A percentile compares a stretch with the other conserved stretches of the same genome.
These are phyloP conservation scores for Trametes elegans DNA, from an alignment of 768 basidiomycete species.

Conservation along the genomic window DNA sequence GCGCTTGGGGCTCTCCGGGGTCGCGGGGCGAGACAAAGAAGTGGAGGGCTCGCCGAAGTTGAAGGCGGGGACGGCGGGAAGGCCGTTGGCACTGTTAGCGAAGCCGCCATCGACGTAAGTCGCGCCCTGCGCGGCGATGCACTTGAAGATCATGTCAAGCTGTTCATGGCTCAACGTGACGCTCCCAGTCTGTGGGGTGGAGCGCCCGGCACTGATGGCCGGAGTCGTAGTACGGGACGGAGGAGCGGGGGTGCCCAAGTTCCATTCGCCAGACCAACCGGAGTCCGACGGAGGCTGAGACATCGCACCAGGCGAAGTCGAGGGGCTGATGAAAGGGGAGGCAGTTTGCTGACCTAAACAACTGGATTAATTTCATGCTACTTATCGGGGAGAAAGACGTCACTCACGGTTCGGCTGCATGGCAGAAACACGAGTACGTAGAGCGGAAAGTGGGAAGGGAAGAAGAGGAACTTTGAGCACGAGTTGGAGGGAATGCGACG, in stretches of 20 bases:
- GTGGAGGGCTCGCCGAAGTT: neutral
- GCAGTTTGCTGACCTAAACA: neutral
- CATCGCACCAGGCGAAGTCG: constrained; percentile 14
- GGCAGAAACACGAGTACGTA: neutral
- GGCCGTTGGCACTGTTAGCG: neutral
- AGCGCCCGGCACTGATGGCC: constrained; percentile 3
- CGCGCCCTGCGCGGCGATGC: neutral
- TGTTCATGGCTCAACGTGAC: constrained; percentile 2
- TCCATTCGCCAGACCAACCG: constrained; percentile 2
- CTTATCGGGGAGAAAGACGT: no score
- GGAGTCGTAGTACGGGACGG: constrained; percentile 11
- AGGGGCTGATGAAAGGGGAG: constrained; percentile 11
- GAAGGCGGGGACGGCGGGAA: neutral
- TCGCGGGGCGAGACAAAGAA: constrained; percentile 24
- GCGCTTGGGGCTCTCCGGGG: neutral
- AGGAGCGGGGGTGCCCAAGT: constrained; percentile 1
- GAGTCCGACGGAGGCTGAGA: constrained; percentile 6
- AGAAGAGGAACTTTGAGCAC: neutral
- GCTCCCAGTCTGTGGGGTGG: neutral
- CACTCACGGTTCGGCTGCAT: constrained; percentile 15
- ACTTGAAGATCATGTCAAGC: neutral
- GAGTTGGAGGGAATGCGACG: neutral
- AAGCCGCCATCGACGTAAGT: neutral
- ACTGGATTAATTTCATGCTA: neutral
- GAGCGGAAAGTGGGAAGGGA: neutral